Evolutionary conservation across 2,329 filamentous ascomycete species (phyloP).

Genomic region (Trichophaea hybrida): DNA sequence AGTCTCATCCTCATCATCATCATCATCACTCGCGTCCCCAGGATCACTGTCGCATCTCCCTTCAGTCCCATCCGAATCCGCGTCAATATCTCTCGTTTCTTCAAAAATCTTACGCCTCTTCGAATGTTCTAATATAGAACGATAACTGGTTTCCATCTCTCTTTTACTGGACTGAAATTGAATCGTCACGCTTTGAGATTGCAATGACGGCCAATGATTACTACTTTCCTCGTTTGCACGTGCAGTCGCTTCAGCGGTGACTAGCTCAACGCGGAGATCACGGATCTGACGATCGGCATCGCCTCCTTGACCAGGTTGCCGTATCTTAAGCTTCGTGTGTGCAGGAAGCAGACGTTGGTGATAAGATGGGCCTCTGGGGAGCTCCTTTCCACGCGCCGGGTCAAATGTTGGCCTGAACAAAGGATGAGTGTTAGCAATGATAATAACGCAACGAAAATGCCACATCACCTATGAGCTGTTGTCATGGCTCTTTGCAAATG

Average conservation of each 20-base stretch:
- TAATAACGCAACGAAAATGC: neutral
- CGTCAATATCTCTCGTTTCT: slow-evolving; percentile 77
- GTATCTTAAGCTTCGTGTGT: slow-evolving; percentile 81
- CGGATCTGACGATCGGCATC: slow-evolving; percentile 53
- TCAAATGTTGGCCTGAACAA: slow-evolving; percentile 81
- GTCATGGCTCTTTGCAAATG: slow-evolving; percentile 39
- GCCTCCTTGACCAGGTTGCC: slow-evolving; percentile 80
- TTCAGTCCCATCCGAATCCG: slow-evolving; percentile 36
- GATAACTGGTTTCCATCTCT: slow-evolving; percentile 24
- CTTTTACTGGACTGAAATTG: slow-evolving; percentile 29
- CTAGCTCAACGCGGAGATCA: slow-evolving; percentile 78
- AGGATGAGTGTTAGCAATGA: neutral
- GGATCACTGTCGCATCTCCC: slow-evolving; percentile 36
- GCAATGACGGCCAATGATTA: slow-evolving; percentile 29
- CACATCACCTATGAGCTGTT: slow-evolving; percentile 39
- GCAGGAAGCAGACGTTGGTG: slow-evolving; percentile 91
- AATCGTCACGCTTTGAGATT: slow-evolving; percentile 36
- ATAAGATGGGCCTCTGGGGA: slow-evolving; percentile 81
- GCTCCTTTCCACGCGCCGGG: slow-evolving; percentile 87
- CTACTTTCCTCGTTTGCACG: slow-evolving; percentile 57
- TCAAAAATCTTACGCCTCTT: slow-evolving; percentile 79
- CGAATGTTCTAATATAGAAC: slow-evolving; percentile 40
- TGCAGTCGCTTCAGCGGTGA: slow-evolving; percentile 76
- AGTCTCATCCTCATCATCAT: slow-evolving; percentile 65
- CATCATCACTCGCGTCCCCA: slow-evolving; percentile 34